Conservation (phyloP, 345 rosid genomes). For the Camelina sativa region DNA sequence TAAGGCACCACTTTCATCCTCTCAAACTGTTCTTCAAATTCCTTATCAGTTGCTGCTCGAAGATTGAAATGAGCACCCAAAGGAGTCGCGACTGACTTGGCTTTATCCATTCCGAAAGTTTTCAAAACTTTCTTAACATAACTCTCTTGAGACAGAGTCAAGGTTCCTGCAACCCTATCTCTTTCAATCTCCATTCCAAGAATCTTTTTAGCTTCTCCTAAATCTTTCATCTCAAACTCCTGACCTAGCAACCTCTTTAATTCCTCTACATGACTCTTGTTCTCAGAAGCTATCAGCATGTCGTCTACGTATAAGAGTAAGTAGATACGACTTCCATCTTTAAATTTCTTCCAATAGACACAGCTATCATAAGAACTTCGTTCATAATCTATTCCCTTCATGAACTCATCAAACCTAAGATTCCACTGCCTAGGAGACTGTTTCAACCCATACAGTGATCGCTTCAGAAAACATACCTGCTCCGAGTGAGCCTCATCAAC, state of each 20-base stretch:
- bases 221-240: background rate
- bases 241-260: too few species aligned
- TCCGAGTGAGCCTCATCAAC: too few species aligned
- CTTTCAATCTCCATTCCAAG: background rate
- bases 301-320: too few species aligned
- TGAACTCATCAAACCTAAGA: background rate
- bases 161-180: background rate
- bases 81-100: background rate
- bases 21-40: background rate
- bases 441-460: too few species aligned
- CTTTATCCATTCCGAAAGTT: background rate
- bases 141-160: background rate
- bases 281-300: too few species aligned
- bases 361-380: too few species aligned
- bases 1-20: background rate
- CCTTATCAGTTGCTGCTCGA: background rate
- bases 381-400: too few species aligned
- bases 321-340: too few species aligned
- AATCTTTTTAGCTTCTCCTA: background rate
- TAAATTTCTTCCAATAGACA: too few species aligned
- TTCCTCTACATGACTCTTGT: accelerated
- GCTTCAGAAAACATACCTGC: too few species aligned
- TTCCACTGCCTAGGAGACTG: too few species aligned
- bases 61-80: background rate
- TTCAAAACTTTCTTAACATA: background rate